phyloP scores from a whole-genome alignment of 2,329 filamentous ascomycete species.

The Apiospora malaysiana region DNA sequence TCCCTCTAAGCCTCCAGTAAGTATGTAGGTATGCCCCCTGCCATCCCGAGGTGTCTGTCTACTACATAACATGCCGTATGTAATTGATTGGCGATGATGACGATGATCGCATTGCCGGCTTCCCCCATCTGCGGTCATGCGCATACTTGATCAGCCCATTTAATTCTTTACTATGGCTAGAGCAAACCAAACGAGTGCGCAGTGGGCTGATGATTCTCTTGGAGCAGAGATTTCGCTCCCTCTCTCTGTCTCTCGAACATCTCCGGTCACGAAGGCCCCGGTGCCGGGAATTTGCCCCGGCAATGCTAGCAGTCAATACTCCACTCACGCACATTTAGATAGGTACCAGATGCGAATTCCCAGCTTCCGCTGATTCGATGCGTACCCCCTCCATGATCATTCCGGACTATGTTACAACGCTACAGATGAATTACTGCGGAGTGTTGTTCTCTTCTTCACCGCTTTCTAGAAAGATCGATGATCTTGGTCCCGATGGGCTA shows the following conservation, averaged over 20 bases:
- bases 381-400: neutral
- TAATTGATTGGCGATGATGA: too few relatives aligned
- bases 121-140: neutral
- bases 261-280: constrained; percentile 9
- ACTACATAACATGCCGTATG: too few relatives aligned
- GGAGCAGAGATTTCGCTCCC: neutral
- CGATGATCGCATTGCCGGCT: neutral
- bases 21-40: too few relatives aligned
- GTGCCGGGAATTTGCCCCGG: constrained; percentile 18
- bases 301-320: neutral
- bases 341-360: neutral
- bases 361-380: neutral
- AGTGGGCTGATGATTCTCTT: neutral
- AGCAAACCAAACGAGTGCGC: neutral
- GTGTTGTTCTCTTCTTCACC: neutral
- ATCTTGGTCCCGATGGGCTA: neutral
- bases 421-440: neutral
- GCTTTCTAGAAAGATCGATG: neutral
- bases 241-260: neutral
- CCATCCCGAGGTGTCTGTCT: too few relatives aligned
- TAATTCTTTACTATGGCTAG: neutral
- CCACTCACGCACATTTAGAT: neutral
- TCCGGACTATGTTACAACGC: neutral
- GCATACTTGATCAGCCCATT: neutral
- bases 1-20: too few relatives aligned